Evolutionary conservation across 106 monocot species (phyloP), one percentile per base, ranked within the genome.

Genomic region (Apostasia shenzhenica): DNA sequence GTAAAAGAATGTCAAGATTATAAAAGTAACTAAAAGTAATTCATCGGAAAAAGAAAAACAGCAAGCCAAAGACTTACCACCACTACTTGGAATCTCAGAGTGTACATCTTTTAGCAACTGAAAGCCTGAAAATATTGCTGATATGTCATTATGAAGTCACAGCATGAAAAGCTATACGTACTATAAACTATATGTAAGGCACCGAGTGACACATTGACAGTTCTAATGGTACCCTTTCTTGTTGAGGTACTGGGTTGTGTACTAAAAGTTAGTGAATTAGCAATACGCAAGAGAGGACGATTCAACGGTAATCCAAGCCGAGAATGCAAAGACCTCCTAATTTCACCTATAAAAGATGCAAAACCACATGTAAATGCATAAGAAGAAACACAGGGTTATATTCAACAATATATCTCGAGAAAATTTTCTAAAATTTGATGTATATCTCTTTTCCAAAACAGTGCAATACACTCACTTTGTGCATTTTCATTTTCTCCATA

Each of bases 261-360:
- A 37, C 59, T 73, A 83, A 88, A 93, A 76, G 13, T 61, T 68
- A 97, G 57, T 9, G 99, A 76, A 85, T 85, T 99, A 53, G 93
- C 76, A 62, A 82, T 83, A 5, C 84, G 89, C 42, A 99, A 75
- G 70, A 99, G 78, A 80, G 92, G 92, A 43, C 99, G 87, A 74
- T 99, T 93, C 63, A 99, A 70, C 1, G 92, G 93, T 64, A 99
- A 82, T 46, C 84, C 83, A 44, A 99, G 67, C 69, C 90, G 81
- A 59, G 79, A 81, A 65, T 99, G 99, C 61, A 99, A 71, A 64
- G 83, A 74, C 83, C 75, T 99, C 77, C 99, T 93, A 59, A 85
- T 72, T 57, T 87, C 83, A 68, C 66, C 99, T 99, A 70, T 41
- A 79, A 12, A 78, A 26, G 26, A 26, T 26, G 26, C 47, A 14